Evolutionary conservation across 805 yeast genomes (phyloP).

Genomic region (Yamadazyma insecticola): DNA sequence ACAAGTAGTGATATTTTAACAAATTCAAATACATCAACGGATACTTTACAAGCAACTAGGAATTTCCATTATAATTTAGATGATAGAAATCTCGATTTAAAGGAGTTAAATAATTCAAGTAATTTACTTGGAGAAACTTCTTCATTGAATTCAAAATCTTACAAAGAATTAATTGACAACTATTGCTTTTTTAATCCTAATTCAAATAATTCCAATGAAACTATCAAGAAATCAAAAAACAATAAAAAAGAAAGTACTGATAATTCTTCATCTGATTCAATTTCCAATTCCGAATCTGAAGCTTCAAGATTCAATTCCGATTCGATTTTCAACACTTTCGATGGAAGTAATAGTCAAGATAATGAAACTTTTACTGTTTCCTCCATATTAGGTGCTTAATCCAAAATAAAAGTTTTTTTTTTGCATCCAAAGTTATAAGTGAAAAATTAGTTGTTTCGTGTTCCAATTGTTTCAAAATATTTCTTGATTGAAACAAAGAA

Average conservation of each 20-base stretch:
- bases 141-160: slow-evolving; percentile 37
- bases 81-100: no score
- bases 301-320: no score
- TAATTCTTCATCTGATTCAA: no score
- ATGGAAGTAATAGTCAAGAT: slow-evolving; percentile 4
- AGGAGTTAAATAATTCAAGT: no score
- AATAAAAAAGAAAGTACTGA: background rate
- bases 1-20: background rate
- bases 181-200: slow-evolving; percentile 49
- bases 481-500: no score
- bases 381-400: slow-evolving; percentile 15
- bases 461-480: no score
- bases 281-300: no score
- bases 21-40: slow-evolving; percentile 4
- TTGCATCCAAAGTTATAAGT: background rate
- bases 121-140: no score
- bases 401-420: background rate
- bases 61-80: no score
- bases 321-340: no score
- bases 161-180: slow-evolving; percentile 52
- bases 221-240: no score
- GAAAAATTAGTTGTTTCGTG: background rate
- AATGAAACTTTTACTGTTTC: slow-evolving; percentile 14
- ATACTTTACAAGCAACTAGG: slow-evolving; percentile 3
- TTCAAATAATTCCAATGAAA: no score